These are phyloP conservation scores for Aspergillus niger DNA, from an alignment of 2,329 filamentous ascomycete species.

Conservation along the genomic window DNA sequence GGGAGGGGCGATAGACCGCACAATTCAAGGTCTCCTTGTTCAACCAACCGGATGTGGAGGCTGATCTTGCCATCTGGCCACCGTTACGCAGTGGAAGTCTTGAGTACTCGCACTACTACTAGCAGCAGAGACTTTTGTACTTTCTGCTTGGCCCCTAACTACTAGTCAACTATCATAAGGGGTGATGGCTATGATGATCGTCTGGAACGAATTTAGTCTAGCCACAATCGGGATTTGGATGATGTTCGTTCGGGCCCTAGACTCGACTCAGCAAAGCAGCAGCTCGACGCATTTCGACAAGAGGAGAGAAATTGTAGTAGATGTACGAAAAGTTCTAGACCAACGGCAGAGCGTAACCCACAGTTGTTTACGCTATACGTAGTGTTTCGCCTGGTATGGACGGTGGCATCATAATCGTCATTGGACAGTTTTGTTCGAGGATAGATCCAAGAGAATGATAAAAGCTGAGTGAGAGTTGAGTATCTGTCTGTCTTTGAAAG, in stretches of 20 bases:
- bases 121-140: too few species aligned
- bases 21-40: background rate
- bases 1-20: background rate
- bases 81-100: background rate
- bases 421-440: background rate
- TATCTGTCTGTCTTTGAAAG: background rate
- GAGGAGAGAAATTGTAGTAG: constrained; percentile 3
- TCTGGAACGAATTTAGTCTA: background rate
- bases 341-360: constrained; percentile 15
- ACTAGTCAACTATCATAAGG: background rate
- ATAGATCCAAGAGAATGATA: too few species aligned
- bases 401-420: background rate
- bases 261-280: constrained; percentile 7
- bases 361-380: constrained; percentile 16
- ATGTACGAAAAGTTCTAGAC: constrained; percentile 24
- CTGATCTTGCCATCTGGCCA: background rate
- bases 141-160: too few species aligned
- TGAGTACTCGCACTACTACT: background rate
- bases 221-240: background rate
- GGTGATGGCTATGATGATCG: constrained; percentile 1
- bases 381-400: background rate
- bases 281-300: constrained; percentile 11
- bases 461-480: too few species aligned
- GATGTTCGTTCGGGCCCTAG: background rate
- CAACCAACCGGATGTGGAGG: background rate